Percentiles rank a stretch among this genome's conserved stretches.
Conservation (phyloP, 345 rosid genomes). For the Aquilaria yunnanensis region DNA sequence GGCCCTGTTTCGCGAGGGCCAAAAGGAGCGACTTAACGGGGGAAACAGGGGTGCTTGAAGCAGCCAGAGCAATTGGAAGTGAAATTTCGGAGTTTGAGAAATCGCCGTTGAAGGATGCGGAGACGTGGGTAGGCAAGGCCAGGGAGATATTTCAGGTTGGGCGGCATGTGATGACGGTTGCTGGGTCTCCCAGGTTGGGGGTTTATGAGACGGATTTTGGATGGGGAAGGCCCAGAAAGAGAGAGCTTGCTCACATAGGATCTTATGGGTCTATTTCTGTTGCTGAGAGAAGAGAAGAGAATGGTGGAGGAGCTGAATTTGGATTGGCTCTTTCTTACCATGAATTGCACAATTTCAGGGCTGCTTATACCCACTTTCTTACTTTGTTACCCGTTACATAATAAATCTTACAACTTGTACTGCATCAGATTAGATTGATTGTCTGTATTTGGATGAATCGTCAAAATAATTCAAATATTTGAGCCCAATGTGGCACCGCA, state of each 20-base stretch:
- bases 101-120: constrained; percentile 18
- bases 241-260: constrained; percentile 35
- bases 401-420: too few relatives aligned
- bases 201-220: constrained; percentile 38
- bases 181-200: constrained; percentile 38
- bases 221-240: constrained; percentile 39
- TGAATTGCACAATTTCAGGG: constrained; percentile 19
- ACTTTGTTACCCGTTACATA: too few relatives aligned
- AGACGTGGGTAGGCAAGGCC: not conserved
- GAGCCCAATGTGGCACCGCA: too few relatives aligned
- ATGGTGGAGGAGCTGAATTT: constrained; percentile 32
- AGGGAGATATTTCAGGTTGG: not conserved
- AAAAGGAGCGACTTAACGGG: constrained; percentile 20
- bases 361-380: not conserved
- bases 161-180: not conserved
- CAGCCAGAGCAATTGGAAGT: constrained; percentile 32
- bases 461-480: too few relatives aligned
- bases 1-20: not conserved
- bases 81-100: constrained; percentile 20
- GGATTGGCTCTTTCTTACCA: constrained; percentile 21
- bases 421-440: too few relatives aligned
- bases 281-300: constrained; percentile 15
- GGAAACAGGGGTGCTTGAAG: constrained; percentile 27
- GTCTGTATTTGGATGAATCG: too few relatives aligned
- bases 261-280: constrained; percentile 16